Evolutionary conservation across 495 filamentous ascomycete genomes (phyloP).

Genomic region (Xylaria venustula): DNA sequence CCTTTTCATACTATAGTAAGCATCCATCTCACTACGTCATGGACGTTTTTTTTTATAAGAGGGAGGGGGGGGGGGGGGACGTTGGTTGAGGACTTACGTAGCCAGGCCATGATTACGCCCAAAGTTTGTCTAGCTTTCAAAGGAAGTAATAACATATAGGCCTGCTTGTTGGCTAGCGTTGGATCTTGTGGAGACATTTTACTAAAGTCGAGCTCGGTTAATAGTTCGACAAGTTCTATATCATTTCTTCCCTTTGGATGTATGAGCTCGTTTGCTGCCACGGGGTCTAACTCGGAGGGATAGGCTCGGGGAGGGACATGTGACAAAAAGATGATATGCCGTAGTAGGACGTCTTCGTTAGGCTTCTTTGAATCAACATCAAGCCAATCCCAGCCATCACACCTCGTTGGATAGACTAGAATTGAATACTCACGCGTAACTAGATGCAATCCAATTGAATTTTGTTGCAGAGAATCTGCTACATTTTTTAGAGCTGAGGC

Average conservation of each 20-base stretch:
- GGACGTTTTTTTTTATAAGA: no score
- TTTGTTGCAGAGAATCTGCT: slow-evolving; percentile 30
- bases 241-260: not conserved
- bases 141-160: slow-evolving; percentile 29
- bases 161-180: slow-evolving; percentile 19
- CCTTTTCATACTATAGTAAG: slow-evolving; percentile 17
- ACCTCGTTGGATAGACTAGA: slow-evolving; percentile 39
- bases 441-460: slow-evolving; percentile 32
- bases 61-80: no score
- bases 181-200: slow-evolving; percentile 21
- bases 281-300: slow-evolving; percentile 18
- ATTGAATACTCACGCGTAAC: slow-evolving; percentile 33
- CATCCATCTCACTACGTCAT: no score
- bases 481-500: slow-evolving; percentile 21
- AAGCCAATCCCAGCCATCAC: slow-evolving; percentile 36
- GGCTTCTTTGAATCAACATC: slow-evolving; percentile 17
- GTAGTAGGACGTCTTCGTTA: slow-evolving; percentile 26
- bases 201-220: slow-evolving; percentile 21
- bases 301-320: slow-evolving; percentile 12
- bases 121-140: slow-evolving; percentile 20
- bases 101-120: slow-evolving; percentile 29
- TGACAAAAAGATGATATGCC: slow-evolving; percentile 36
- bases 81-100: slow-evolving; percentile 29
- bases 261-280: slow-evolving; percentile 14
- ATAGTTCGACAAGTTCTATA: slow-evolving; percentile 1